These are phyloP conservation scores for Phlebopus sp. DNA, from an alignment of 1,284 basidiomycete genomes.

Conservation along the genomic window DNA sequence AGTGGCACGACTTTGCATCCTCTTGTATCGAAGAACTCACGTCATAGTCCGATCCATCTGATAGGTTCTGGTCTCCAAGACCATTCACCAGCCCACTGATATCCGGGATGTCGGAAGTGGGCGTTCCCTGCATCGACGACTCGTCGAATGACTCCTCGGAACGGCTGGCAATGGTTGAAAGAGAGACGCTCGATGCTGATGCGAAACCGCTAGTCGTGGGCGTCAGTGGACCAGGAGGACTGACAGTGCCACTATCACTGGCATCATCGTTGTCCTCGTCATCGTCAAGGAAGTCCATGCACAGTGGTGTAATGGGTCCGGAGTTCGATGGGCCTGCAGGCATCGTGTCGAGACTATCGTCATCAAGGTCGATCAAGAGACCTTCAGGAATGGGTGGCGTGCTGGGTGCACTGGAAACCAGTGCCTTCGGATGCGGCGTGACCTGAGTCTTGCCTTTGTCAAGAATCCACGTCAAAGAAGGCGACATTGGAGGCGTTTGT, in stretches of 20 bases:
- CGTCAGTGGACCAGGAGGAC: slow-evolving; percentile 32
- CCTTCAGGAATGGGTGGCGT: slow-evolving; percentile 32
- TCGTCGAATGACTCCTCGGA: slow-evolving; percentile 29
- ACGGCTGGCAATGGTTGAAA: slow-evolving; percentile 23
- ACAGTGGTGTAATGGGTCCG: slow-evolving; percentile 12
- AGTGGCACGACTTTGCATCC: slow-evolving; percentile 16
- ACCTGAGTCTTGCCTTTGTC: slow-evolving; percentile 21
- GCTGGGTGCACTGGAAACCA: slow-evolving; percentile 18
- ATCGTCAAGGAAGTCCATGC: slow-evolving; percentile 22
- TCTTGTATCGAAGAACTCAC: slow-evolving; percentile 29
- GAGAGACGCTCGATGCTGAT: slow-evolving; percentile 28
- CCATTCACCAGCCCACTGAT: slow-evolving; percentile 25
- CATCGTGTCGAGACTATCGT: slow-evolving; percentile 26
- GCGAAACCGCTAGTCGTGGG: slow-evolving; percentile 27
- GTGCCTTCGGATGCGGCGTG: slow-evolving; percentile 15
- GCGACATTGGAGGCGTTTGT: slow-evolving; percentile 31
- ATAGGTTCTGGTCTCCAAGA: slow-evolving; percentile 24
- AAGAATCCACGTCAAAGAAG: slow-evolving; percentile 34
- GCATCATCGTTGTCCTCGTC: slow-evolving; percentile 15
- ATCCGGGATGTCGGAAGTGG: slow-evolving; percentile 25
- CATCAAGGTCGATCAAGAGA: slow-evolving; percentile 32
- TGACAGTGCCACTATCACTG: slow-evolving; percentile 32
- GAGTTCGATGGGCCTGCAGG: slow-evolving; percentile 6
- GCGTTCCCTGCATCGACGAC: slow-evolving; percentile 20
- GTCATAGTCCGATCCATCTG: slow-evolving; percentile 32